Evolutionary conservation across 768 basidiomycete species (phyloP).

Genomic region (Pleurotus cornucopiae): DNA sequence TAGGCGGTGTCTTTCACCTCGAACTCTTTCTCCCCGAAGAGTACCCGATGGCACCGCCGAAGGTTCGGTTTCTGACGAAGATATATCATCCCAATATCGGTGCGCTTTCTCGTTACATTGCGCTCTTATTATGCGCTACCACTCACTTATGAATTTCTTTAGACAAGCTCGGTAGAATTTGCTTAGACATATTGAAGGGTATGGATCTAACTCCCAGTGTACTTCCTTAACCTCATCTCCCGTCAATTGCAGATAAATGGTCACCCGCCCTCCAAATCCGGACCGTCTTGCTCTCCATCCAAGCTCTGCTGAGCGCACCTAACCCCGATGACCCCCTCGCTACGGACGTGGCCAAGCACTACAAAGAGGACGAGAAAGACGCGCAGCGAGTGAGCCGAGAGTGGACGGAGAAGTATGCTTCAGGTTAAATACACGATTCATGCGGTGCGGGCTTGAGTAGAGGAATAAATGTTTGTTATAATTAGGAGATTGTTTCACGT

Average conservation of each 20-base stretch:
- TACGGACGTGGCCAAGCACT: conserved; percentile 95
- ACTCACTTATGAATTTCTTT: conserved; percentile 7
- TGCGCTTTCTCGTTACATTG: conserved; percentile 33
- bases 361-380: conserved; percentile 95
- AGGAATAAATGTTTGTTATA: too few relatives aligned
- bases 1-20: conserved; percentile 91
- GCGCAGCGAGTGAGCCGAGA: conserved; percentile 90
- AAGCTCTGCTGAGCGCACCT: conserved; percentile 93
- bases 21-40: conserved; percentile 98
- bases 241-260: conserved; percentile 80
- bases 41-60: conserved; percentile 99
- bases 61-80: conserved; percentile 96
- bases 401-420: conserved; percentile 92
- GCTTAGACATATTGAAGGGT: conserved; percentile 97
- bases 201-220: conserved; percentile 15
- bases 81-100: conserved; percentile 99
- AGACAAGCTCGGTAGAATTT: conserved; percentile 99
- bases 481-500: too few relatives aligned
- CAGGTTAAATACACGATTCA: conserved; percentile 9
- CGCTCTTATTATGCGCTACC: background rate
- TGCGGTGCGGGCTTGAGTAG: too few relatives aligned
- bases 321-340: conserved; percentile 96
- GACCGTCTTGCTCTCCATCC: conserved; percentile 93
- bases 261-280: conserved; percentile 98
- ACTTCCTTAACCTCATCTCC: background rate